A percentile compares a stretch with the other conserved stretches of the same genome.
phyloP scores from a whole-genome alignment of 805 yeast genomes.

The Candida broadrunensis region DNA sequence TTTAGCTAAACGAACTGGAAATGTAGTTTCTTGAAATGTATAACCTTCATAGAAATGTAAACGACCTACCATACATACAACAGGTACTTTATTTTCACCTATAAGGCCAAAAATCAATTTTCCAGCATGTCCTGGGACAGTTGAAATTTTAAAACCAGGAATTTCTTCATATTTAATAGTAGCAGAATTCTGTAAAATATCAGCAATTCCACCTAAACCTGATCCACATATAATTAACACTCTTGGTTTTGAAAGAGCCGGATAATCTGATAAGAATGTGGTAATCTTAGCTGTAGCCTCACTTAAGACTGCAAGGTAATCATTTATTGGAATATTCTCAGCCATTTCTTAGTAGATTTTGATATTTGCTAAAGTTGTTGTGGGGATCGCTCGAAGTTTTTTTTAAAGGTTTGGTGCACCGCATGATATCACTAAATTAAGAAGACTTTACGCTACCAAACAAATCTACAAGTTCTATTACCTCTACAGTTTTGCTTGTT shows the following conservation, averaged over 20 bases:
- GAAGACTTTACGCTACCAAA: too few relatives aligned
- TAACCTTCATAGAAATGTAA: conserved; percentile 92
- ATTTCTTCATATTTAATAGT: conserved; percentile 63
- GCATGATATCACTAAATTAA: too few relatives aligned
- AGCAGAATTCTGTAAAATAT: conserved; percentile 39
- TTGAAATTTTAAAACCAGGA: conserved; percentile 78
- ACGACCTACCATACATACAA: conserved; percentile 91
- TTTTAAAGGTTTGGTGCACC: too few relatives aligned
- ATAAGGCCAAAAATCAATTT: conserved; percentile 74
- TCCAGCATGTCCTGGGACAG: conserved; percentile 91
- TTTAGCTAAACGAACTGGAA: conserved; percentile 78
- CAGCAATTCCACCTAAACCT: conserved; percentile 85
- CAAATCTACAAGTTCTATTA: too few relatives aligned
- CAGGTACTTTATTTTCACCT: conserved; percentile 68
- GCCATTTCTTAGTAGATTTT: too few relatives aligned
- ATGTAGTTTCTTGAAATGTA: conserved; percentile 73
- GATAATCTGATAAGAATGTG: neutral
- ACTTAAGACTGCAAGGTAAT: conserved; percentile 10
- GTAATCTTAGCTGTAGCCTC: conserved; percentile 7
- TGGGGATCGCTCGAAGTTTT: too few relatives aligned
- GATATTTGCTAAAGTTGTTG: too few relatives aligned
- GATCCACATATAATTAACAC: conserved; percentile 90
- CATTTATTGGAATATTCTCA: conserved; percentile 12
- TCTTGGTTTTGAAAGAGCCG: conserved; percentile 41
- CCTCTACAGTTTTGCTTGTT: too few relatives aligned